Evolutionary conservation across 495 filamentous ascomycete species (phyloP).

Genomic region (Parmelia sp.): DNA sequence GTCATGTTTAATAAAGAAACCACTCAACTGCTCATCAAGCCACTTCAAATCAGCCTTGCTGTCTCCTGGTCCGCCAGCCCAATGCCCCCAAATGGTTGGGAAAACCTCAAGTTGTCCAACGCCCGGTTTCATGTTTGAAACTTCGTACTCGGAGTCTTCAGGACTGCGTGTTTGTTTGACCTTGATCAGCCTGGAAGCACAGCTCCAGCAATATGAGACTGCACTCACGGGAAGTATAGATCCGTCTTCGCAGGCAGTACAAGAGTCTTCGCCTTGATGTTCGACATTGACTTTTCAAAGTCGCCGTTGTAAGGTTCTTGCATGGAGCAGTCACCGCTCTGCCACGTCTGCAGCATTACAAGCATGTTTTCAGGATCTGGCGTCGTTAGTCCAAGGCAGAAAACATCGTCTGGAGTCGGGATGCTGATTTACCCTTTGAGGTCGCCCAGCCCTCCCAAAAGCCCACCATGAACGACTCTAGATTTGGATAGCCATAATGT

Average conservation of each 20-base stretch:
- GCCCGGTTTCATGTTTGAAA: conserved; percentile 54
- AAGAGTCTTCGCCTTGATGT: conserved; percentile 60
- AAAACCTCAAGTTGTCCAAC: conserved; percentile 52
- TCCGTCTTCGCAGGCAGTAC: conserved; percentile 62
- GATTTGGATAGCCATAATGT: conserved; percentile 50
- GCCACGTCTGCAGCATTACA: conserved; percentile 67
- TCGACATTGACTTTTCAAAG: conserved; percentile 57
- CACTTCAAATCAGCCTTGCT: conserved; percentile 59
- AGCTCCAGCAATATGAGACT: neutral
- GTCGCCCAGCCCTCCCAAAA: conserved; percentile 71
- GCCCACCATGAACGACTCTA: conserved; percentile 63
- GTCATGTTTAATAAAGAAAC: conserved; percentile 36
- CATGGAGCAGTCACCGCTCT: conserved; percentile 57
- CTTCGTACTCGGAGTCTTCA: conserved; percentile 64
- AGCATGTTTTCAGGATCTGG: conserved; percentile 62
- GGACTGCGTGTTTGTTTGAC: conserved; percentile 38
- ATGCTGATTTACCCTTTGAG: conserved; percentile 45
- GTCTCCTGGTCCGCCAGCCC: conserved; percentile 59
- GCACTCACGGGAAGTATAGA: conserved; percentile 63
- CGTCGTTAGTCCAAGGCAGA: conserved; percentile 15
- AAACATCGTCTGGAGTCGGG: neutral
- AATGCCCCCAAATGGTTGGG: conserved; percentile 65
- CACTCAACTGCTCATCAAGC: conserved; percentile 53
- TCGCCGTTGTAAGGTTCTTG: conserved; percentile 60
- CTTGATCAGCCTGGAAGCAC: neutral